phyloP scores from a whole-genome alignment of 371 early-diverging fungal genomes.

The Mucor indicus region DNA sequence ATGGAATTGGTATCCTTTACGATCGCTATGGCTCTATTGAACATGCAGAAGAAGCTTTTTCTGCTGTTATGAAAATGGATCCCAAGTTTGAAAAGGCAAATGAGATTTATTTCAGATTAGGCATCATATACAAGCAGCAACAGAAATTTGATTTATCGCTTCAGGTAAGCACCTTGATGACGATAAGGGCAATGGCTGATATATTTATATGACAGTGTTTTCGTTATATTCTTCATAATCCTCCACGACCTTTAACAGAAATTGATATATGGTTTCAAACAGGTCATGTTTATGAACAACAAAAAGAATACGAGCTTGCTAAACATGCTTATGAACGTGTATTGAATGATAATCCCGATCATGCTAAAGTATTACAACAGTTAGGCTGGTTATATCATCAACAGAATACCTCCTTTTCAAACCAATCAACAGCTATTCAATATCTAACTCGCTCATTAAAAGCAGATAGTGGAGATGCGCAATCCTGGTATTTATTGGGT shows the following conservation, averaged over 20 bases:
- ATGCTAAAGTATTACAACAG: constrained; percentile 95
- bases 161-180: constrained; percentile 56
- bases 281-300: constrained; percentile 91
- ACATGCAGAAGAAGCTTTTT: constrained; percentile 94
- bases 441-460: constrained; percentile 84
- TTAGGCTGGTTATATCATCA: constrained; percentile 95
- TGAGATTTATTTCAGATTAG: constrained; percentile 93
- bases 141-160: constrained; percentile 82
- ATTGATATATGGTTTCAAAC: constrained; percentile 96
- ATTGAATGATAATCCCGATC: constrained; percentile 83
- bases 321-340: constrained; percentile 94
- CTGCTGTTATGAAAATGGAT: constrained; percentile 81
- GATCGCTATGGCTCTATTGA: constrained; percentile 93
- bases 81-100: constrained; percentile 88
- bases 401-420: constrained; percentile 73
- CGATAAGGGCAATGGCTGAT: neutral
- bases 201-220: constrained; percentile 61
- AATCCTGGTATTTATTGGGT: constrained; percentile 94
- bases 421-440: constrained; percentile 81
- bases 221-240: constrained; percentile 77
- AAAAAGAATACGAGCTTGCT: constrained; percentile 85
- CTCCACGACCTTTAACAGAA: constrained; percentile 88
- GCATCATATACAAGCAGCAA: constrained; percentile 94
- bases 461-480: constrained; percentile 87
- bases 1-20: constrained; percentile 93